Base-by-base conservation (phyloP, 2,329 filamentous ascomycete species). In the Phialophora chinensis region DNA sequence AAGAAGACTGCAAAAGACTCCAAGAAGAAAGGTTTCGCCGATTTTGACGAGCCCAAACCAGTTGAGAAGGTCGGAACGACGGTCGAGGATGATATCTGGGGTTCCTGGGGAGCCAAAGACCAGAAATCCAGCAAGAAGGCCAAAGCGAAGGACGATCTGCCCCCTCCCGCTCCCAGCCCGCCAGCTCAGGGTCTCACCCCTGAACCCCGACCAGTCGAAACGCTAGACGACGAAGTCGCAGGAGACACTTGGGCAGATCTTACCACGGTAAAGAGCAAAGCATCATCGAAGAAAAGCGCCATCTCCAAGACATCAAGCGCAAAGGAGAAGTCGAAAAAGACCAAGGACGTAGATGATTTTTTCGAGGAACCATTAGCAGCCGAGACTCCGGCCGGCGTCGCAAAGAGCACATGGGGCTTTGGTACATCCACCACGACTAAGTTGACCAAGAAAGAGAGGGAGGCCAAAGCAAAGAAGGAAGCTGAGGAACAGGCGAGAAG, bases 71-170 rank as follows among this genome's bases (percentile, higher is more conserved):
- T 55, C 7, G 49, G 33, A 42, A 31, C 54, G 29, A 25, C 61
- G 23, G 62, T 31, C n/a, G 65, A 65, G 27, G 73, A 73, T 58
- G 73, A 73, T 59, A 72, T 77, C 38, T 81, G 77, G 78, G 77
- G 72, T 1, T 53, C 73, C 7, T 69, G 70, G 53, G 68, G 60
- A n/a, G 54, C 63, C 31, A 72, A 71, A 38, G 71, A 74, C 4
- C 85, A 84, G 71, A 78, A 78, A 71, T 76, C 75, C 1, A 83
- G 82, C 70, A 86, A 83, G 73, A 77, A 74, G 55, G 76, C 77
- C 62, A 84, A 78, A 68, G 74, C 76, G 58, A 68, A 79, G 56
- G 74, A 77, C 61, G 79, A 80, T 35, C 79, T 80, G 59, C 82
- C 82, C 35, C 82, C 82, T 42, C 81, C 80, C 20, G 82, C 80